phyloP scores from a whole-genome alignment of 345 rosid species.

The Hypericum perforatum region DNA sequence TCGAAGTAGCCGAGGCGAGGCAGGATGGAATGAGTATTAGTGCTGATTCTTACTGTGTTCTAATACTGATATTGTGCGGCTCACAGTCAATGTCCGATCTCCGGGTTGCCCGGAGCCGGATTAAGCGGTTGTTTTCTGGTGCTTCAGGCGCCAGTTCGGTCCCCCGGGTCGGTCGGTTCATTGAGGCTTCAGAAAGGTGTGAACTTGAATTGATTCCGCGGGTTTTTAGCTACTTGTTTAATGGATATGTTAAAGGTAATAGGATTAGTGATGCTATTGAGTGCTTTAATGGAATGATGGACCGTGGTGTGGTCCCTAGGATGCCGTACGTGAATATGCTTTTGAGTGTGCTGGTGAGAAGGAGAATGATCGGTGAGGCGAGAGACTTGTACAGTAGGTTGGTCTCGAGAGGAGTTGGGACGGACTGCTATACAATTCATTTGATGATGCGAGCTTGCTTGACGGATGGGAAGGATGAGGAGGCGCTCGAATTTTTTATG shows the following conservation, averaged over 20 bases:
- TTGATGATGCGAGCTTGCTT: slow-evolving; percentile 43
- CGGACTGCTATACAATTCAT: slow-evolving; percentile 34
- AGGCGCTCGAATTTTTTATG: slow-evolving; percentile 35
- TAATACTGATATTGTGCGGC: background rate
- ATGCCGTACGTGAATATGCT: slow-evolving; percentile 25
- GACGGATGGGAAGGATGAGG: slow-evolving; percentile 40
- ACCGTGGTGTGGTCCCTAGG: slow-evolving; percentile 26
- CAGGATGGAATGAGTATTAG: background rate
- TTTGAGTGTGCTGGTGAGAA: slow-evolving; percentile 35
- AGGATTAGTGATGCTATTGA: slow-evolving; percentile 32
- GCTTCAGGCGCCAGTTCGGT: background rate
- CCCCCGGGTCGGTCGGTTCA: background rate
- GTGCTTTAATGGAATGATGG: slow-evolving; percentile 36
- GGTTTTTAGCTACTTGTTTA: slow-evolving; percentile 51
- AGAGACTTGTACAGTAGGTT: slow-evolving; percentile 39
- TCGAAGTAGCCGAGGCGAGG: background rate
- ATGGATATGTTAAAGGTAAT: slow-evolving; percentile 36
- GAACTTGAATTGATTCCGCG: slow-evolving; percentile 32
- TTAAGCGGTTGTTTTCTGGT: background rate
- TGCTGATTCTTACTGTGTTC: background rate
- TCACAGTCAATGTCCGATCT: background rate
- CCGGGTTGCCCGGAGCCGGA: background rate
- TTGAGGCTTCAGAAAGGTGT: background rate
- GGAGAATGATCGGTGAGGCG: slow-evolving; percentile 31
- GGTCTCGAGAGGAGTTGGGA: slow-evolving; percentile 31